Conservation (phyloP, 306 rosid genomes). For the Trichosanthes truncata region DNA sequence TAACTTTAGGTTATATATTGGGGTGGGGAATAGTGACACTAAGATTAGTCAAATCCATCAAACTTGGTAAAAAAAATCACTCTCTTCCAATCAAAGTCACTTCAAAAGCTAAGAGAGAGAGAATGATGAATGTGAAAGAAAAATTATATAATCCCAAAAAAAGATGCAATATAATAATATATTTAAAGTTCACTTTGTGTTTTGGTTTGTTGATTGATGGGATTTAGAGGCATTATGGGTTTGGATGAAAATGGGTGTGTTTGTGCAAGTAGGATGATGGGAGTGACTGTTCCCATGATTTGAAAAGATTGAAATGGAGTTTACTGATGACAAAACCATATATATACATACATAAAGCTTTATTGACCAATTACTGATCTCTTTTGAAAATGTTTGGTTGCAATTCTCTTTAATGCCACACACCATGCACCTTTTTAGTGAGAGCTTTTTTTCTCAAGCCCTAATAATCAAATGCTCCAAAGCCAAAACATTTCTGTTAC, state of each 20-base stretch:
- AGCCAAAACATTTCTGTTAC: too few species aligned
- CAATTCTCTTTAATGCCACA: not conserved
- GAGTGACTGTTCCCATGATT: constrained; percentile 72
- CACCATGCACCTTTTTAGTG: not conserved
- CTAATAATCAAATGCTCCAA: not conserved
- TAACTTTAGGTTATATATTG: constrained; percentile 17
- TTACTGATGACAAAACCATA: constrained; percentile 25
- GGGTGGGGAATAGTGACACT: constrained; percentile 37
- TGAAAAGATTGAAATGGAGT: constrained; percentile 36
- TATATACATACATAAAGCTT: not conserved
- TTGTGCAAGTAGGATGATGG: constrained; percentile 54
- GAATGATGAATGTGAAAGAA: not conserved
- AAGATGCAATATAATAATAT: not conserved
- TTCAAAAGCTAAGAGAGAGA: constrained; percentile 6
- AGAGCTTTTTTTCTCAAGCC: not conserved
- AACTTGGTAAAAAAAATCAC: constrained; percentile 26
- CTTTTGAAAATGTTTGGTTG: not conserved
- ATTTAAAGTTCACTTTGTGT: constrained; percentile 9
- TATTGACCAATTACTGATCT: not conserved
- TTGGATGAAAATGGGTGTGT: constrained; percentile 8
- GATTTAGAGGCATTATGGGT: constrained; percentile 33
- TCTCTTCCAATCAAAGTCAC: constrained; percentile 42
- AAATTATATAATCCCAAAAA: not conserved
- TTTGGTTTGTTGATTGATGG: constrained; percentile 34
- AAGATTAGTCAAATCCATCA: constrained; percentile 81